Evolutionary conservation across 2,329 filamentous ascomycete species (phyloP).

Genomic region (Zalaria obscura): DNA sequence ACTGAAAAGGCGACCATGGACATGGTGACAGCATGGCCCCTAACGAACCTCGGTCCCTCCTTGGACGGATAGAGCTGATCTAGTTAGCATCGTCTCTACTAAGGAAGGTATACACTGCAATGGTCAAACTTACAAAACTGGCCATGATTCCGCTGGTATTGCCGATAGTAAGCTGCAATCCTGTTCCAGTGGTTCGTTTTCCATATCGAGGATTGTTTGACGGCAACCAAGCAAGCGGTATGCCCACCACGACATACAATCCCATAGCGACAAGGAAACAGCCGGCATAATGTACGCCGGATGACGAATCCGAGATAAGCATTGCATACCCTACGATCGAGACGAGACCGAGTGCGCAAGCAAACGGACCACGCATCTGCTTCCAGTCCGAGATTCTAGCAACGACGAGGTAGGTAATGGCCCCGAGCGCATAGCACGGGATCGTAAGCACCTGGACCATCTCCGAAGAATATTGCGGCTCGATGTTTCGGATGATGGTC

Average conservation of each 20-base stretch:
- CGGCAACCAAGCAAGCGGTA: conserved; percentile 45
- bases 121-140: neutral
- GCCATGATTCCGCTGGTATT: conserved; percentile 59
- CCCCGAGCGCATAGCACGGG: conserved; percentile 62
- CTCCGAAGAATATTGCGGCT: conserved; percentile 43
- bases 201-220: conserved; percentile 62
- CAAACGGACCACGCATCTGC: conserved; percentile 52
- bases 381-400: conserved; percentile 54
- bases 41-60: conserved; percentile 32
- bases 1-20: conserved; percentile 31
- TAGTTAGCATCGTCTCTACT: neutral
- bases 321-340: conserved; percentile 42
- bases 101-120: neutral
- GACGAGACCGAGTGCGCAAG: conserved; percentile 45
- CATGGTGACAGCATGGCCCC: conserved; percentile 39
- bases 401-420: conserved; percentile 50
- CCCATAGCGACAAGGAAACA: conserved; percentile 66
- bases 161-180: conserved; percentile 55
- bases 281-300: conserved; percentile 58
- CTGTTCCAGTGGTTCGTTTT: conserved; percentile 59
- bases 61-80: conserved; percentile 29
- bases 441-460: conserved; percentile 65
- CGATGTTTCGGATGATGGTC: conserved; percentile 60
- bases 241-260: conserved; percentile 46
- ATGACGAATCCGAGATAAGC: conserved; percentile 44